phyloP scores from a whole-genome alignment of 2,329 filamentous ascomycete genomes.

The Aspergillus pseudoviridinutans region DNA sequence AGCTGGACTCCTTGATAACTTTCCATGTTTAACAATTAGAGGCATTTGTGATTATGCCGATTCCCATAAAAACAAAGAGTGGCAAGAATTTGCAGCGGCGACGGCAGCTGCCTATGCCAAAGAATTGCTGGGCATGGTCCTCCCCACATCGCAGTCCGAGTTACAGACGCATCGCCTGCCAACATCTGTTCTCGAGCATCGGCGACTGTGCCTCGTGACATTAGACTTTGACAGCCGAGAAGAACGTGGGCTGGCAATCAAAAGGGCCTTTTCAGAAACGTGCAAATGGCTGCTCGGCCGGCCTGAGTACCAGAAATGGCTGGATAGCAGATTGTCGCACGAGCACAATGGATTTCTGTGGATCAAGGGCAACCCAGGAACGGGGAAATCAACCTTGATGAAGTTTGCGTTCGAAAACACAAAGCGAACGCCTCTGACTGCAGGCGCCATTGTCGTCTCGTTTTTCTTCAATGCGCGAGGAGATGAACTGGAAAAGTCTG shows the following conservation, averaged over 20 bases:
- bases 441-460: constrained; percentile 25
- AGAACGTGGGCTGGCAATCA: constrained; percentile 20
- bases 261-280: constrained; percentile 27
- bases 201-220: no score
- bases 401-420: constrained; percentile 32
- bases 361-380: constrained; percentile 40
- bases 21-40: constrained; percentile 2
- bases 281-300: constrained; percentile 9
- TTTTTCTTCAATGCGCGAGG: constrained; percentile 53
- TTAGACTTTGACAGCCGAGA: no score
- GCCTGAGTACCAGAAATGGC: constrained; percentile 32
- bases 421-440: no score
- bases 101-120: constrained; percentile 4
- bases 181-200: no score
- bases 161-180: no score
- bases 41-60: constrained; percentile 9
- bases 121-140: no score
- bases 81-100: constrained; percentile 6
- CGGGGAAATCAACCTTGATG: constrained; percentile 45
- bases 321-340: constrained; percentile 13
- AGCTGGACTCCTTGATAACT: neutral
- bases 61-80: constrained; percentile 4
- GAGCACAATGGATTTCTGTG: constrained; percentile 27
- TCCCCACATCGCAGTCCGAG: no score
- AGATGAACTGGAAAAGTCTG: constrained; percentile 42